Evolutionary conservation across 2,329 filamentous ascomycete species (phyloP).

Genomic region (Fusarium odoratissimum): DNA sequence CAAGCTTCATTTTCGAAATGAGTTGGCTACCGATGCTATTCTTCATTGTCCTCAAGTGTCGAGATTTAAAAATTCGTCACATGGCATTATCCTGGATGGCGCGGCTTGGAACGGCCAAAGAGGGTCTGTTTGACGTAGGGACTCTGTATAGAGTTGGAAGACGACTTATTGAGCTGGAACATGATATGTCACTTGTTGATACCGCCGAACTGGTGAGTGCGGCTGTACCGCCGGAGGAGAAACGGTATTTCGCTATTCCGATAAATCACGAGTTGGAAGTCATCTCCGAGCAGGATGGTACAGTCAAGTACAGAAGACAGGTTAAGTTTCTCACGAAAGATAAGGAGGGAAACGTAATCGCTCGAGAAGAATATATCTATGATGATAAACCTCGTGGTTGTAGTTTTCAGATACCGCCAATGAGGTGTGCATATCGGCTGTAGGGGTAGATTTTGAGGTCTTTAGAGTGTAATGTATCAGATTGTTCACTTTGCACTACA

Average conservation of each 20-base stretch:
- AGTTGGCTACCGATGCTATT: not conserved
- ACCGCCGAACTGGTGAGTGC: fast-evolving
- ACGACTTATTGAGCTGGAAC: constrained; percentile 3
- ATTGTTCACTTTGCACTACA: not conserved
- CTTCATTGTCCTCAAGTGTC: constrained; percentile 5
- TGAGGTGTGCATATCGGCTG: constrained; percentile 3
- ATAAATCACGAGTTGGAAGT: constrained; percentile 17
- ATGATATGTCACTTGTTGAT: not conserved
- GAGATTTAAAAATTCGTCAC: not conserved
- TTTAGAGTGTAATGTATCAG: too few species aligned
- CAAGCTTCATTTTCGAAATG: constrained; percentile 19
- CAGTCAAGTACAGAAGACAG: not conserved
- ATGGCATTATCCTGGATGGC: not conserved
- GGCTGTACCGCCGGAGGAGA: not conserved
- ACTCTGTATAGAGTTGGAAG: constrained; percentile 19
- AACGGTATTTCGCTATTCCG: not conserved
- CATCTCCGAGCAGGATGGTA: not conserved
- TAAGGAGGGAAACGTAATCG: not conserved
- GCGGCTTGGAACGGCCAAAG: constrained; percentile 2
- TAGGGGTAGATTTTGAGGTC: not conserved
- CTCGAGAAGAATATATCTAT: not conserved
- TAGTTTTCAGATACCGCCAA: not conserved
- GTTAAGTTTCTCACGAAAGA: not conserved
- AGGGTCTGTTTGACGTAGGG: constrained; percentile 14
- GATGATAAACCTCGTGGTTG: constrained; percentile 6